A percentile compares a stretch with the other conserved stretches of the same genome.
phyloP scores from a whole-genome alignment of 2,329 filamentous ascomycete genomes.

The Rutstroemia sp. region DNA sequence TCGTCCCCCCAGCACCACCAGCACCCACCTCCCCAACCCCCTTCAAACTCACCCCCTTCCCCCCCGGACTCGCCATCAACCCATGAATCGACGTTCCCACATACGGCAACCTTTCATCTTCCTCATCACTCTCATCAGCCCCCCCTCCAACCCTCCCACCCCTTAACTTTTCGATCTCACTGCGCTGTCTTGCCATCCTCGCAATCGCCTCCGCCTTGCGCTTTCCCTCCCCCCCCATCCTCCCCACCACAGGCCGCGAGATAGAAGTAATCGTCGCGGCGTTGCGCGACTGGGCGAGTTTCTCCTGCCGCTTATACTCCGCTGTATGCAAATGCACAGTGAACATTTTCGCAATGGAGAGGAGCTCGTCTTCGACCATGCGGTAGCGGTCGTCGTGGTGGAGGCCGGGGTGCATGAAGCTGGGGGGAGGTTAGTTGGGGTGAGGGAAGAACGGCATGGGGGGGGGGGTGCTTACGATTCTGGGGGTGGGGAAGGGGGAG shows the following conservation, averaged over 20 bases:
- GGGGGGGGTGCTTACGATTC: constrained; percentile 11
- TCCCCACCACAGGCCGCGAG: constrained; percentile 32
- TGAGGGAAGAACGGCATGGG: too few species aligned
- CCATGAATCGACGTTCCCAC: constrained; percentile 35
- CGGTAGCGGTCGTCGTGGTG: constrained; percentile 65
- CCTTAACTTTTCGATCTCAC: constrained; percentile 22
- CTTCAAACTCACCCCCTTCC: constrained; percentile 15
- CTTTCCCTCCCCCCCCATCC: constrained; percentile 25
- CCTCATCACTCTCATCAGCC: constrained; percentile 22
- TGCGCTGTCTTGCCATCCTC: constrained; percentile 32
- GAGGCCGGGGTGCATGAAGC: constrained; percentile 54
- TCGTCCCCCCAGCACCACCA: too few species aligned
- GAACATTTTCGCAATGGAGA: constrained; percentile 58
- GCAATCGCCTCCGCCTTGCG: constrained; percentile 29
- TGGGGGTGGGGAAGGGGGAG: constrained; percentile 40
- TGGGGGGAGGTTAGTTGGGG: background rate
- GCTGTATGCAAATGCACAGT: constrained; percentile 71
- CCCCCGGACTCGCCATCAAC: constrained; percentile 36
- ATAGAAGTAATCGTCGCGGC: constrained; percentile 37
- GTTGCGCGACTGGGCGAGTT: constrained; percentile 46
- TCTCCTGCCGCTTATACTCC: constrained; percentile 64
- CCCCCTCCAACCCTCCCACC: constrained; percentile 15
- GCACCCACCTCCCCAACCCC: too few species aligned
- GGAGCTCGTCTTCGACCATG: constrained; percentile 80
- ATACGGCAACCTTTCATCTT: constrained; percentile 26